Percentiles rank a stretch among this genome's conserved stretches.
phyloP scores from a whole-genome alignment of 1,139 yeast genomes.

The Taiozyma sp. region DNA sequence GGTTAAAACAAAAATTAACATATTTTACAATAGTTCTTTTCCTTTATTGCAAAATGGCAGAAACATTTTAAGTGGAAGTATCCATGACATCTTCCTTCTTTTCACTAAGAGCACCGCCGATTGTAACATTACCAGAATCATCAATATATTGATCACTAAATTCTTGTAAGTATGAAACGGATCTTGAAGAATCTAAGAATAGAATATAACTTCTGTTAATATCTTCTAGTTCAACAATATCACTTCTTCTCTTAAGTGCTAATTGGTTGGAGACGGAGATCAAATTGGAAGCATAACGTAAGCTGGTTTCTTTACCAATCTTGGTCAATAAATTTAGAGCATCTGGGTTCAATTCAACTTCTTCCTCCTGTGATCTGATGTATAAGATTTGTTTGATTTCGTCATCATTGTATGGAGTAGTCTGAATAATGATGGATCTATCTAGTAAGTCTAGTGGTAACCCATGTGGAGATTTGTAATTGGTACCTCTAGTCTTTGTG shows the following conservation, averaged over 20 bases:
- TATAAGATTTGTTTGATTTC: constrained; percentile 83
- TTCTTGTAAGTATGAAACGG: constrained; percentile 75
- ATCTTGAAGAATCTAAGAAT: constrained; percentile 83
- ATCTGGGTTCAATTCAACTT: constrained; percentile 76
- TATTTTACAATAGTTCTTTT: constrained; percentile 2
- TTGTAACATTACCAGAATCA: constrained; percentile 59
- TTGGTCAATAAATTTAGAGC: constrained; percentile 88
- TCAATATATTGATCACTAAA: constrained; percentile 64
- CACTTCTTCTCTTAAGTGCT: constrained; percentile 72
- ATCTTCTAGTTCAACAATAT: constrained; percentile 70
- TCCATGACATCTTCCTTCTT: constrained; percentile 39
- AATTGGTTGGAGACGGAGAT: constrained; percentile 86
- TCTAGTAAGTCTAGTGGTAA: constrained; percentile 92
- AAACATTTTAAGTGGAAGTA: constrained; percentile 24
- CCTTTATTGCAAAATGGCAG: neutral
- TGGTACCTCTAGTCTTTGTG: constrained; percentile 87
- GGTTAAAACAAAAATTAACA: constrained; percentile 1
- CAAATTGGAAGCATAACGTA: constrained; percentile 89
- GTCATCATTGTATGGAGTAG: constrained; percentile 66
- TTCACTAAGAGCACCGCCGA: constrained; percentile 29
- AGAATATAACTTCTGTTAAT: constrained; percentile 82
- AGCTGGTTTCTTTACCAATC: constrained; percentile 87
- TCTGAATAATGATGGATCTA: constrained; percentile 88
- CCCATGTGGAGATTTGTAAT: constrained; percentile 94
- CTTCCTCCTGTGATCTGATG: constrained; percentile 95